Percentiles rank a stretch among this genome's conserved stretches.
phyloP scores from a whole-genome alignment of 2,329 filamentous ascomycete genomes.

The Fusarium agapanthi region DNA sequence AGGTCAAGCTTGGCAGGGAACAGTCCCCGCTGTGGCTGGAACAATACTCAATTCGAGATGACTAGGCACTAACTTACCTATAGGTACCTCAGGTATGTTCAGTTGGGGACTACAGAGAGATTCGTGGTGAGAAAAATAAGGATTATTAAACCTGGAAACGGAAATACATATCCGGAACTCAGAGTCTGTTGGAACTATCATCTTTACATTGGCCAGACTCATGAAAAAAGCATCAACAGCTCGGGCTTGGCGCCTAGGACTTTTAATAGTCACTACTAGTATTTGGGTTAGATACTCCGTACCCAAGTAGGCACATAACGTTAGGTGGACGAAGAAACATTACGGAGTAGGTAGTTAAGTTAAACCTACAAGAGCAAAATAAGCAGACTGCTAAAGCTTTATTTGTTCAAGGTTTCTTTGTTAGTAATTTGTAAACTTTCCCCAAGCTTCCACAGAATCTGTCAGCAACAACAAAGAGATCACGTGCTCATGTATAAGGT shows the following conservation, averaged over 20 bases:
- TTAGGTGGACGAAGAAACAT: background rate
- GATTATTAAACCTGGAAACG: no score
- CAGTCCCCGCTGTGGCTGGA: slow-evolving; percentile 12
- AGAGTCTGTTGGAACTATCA: background rate
- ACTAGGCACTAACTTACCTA: background rate
- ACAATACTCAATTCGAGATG: background rate
- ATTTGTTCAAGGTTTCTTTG: background rate
- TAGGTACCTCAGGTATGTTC: background rate
- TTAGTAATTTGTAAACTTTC: background rate
- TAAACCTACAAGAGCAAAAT: background rate
- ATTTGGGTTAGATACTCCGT: background rate
- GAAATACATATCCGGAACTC: no score
- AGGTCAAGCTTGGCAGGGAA: background rate
- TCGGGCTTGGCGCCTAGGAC: background rate
- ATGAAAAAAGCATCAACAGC: background rate
- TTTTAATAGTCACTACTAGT: background rate
- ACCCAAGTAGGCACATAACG: background rate
- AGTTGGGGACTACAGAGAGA: background rate
- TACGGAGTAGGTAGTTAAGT: background rate
- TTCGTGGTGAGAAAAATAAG: background rate
- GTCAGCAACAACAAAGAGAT: background rate
- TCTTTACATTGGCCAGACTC: background rate
- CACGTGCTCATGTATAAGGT: background rate
- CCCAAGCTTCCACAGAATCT: background rate
- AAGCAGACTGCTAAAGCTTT: background rate